Base-by-base conservation (phyloP, 202 grass and related monocot species). In the Bolboschoenoplectus hybrid region DNA sequence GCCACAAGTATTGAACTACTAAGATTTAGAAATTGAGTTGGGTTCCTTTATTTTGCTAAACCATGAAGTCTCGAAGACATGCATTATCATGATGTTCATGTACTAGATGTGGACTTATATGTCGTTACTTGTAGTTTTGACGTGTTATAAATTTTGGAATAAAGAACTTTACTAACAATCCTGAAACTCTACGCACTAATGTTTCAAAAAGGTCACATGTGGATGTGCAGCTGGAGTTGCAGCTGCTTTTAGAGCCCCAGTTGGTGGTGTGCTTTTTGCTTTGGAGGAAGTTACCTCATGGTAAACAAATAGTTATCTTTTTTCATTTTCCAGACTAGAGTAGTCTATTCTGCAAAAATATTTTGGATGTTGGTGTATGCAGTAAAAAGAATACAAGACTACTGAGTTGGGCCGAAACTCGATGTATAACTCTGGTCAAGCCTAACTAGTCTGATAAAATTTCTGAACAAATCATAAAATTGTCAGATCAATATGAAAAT, bases 141-240 rank as follows among this genome's bases (percentile, higher is more conserved):
- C 16, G 41, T 70, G 38, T 13, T 70, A 43, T 45, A n/a, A 43
- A 26, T 26, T 74, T 51, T 51, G 51, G 26, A 35, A n/a, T 9
- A 17, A 79, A 78, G 19, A 57, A 40, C 10, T n/a, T 79, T 5
- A 79, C 9, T 82, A 63, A 50, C 39, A 81, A 49, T 86, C 85
- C 87, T 85, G 72, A 92, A 79, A 53, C 71, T 87, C 81, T 92
- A 14, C 75, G 86, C 64, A 88, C 67, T 93, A 91, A 91, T 93
- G 87, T 91, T 98, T 94, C 82, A 91, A 94, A 83, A 98, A 98
- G 96, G 96, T 98, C 60, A 98, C 96, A 74, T 98, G 96, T 81
- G 96, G 96, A 98, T 98, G 96, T 94, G 96, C 96, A 92, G 96
- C 96, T 94, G 96, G 96, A 81, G 96, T 98, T 94, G 96, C 96